Percentiles rank a stretch among this genome's conserved stretches.
Evolutionary conservation across 2,329 filamentous ascomycete species (phyloP).

Genomic region (Talaromyces marneffei): DNA sequence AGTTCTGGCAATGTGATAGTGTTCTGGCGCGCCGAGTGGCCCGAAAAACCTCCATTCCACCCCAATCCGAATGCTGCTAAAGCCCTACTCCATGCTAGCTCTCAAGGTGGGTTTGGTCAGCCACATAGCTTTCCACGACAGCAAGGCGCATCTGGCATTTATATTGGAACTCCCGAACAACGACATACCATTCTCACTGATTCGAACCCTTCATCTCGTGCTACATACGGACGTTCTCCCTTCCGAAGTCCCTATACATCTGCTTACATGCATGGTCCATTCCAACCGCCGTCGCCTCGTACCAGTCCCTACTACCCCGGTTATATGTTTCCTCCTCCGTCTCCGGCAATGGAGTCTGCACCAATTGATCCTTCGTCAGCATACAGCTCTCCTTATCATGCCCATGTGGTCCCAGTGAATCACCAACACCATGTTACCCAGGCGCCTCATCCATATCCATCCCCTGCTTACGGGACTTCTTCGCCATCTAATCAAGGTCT

Average conservation of each 20-base stretch:
- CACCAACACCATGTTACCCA: constrained; percentile 19
- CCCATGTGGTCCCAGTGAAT: constrained; percentile 19
- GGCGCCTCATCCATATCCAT: constrained; percentile 16
- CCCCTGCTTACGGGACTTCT: constrained; percentile 17
- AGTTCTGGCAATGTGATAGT: constrained; percentile 68
- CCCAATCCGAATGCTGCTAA: constrained; percentile 50
- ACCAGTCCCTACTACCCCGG: constrained; percentile 20
- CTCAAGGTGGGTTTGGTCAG: constrained; percentile 21
- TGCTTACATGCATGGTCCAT: constrained; percentile 20
- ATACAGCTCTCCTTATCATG: constrained; percentile 21
- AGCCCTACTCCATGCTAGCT: constrained; percentile 31
- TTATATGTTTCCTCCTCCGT: constrained; percentile 21
- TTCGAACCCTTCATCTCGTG: constrained; percentile 21
- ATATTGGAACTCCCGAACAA: constrained; percentile 17
- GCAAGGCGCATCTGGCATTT: constrained; percentile 15
- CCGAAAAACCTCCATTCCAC: constrained; percentile 65
- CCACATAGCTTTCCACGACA: constrained; percentile 16
- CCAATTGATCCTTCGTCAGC: constrained; percentile 18
- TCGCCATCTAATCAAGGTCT: constrained; percentile 14
- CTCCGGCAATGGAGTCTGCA: constrained; percentile 17
- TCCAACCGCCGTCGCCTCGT: constrained; percentile 29
- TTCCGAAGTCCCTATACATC: constrained; percentile 28
- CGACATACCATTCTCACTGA: constrained; percentile 16
- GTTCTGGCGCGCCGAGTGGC: constrained; percentile 77
- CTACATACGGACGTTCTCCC: constrained; percentile 29